Percentiles rank a stretch among this genome's conserved stretches.
Conservation (phyloP, 257 asterid genomes). For the Plantago ovata region DNA sequence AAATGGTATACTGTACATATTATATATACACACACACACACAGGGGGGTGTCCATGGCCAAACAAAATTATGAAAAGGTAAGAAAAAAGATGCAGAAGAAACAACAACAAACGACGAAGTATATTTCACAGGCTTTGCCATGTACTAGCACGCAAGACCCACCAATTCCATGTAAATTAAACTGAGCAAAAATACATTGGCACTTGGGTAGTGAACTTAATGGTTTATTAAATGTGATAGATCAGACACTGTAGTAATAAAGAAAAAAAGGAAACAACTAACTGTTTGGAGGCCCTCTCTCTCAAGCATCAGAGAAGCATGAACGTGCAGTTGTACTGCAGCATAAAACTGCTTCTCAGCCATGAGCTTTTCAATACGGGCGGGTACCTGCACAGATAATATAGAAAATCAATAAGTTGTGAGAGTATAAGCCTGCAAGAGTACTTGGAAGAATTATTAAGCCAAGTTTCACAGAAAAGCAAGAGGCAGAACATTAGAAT, state of each 20-base stretch:
- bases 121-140: too few relatives aligned
- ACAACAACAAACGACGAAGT: too few relatives aligned
- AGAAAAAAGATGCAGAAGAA: too few relatives aligned
- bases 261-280: conserved; percentile 31
- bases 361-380: conserved; percentile 89
- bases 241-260: conserved; percentile 8
- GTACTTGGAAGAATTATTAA: conserved; percentile 9
- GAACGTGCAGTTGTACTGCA: conserved; percentile 92
- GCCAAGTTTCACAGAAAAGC: conserved; percentile 2
- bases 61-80: too few relatives aligned
- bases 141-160: too few relatives aligned
- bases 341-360: conserved; percentile 94
- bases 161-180: too few relatives aligned
- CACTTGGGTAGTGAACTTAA: conserved; percentile 11
- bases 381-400: conserved; percentile 66
- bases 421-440: conserved; percentile 18
- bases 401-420: conserved; percentile 25
- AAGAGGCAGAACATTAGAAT: conserved; percentile 7
- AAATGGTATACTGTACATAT: too few relatives aligned
- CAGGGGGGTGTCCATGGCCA: too few relatives aligned
- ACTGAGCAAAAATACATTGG: conserved; percentile 17
- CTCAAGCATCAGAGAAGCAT: conserved; percentile 88
- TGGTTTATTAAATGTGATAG: conserved; percentile 8
- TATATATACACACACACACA: too few relatives aligned
- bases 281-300: conserved; percentile 99